Evolutionary conservation across 805 yeast genomes (phyloP).

Genomic region (Wickerhamomyces silvicola): DNA sequence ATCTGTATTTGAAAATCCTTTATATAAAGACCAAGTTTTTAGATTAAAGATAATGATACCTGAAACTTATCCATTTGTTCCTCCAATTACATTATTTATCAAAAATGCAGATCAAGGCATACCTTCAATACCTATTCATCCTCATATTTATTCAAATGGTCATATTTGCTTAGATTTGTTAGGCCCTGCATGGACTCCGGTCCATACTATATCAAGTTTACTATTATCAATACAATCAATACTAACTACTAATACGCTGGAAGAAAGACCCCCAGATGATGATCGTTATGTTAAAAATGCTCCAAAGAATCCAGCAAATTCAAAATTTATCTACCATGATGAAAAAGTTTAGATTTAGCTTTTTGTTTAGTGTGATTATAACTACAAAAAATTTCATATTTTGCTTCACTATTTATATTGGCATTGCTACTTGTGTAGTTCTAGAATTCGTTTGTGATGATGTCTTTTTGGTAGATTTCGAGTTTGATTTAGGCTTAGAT

Average conservation of each 20-base stretch:
- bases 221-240: slow-evolving; percentile 59
- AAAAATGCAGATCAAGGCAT: slow-evolving; percentile 6
- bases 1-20: slow-evolving; percentile 26
- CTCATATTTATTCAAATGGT: slow-evolving; percentile 71
- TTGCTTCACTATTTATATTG: no score
- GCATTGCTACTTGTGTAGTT: no score
- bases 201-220: slow-evolving; percentile 33
- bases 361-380: no score
- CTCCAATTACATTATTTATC: slow-evolving; percentile 54
- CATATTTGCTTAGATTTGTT: slow-evolving; percentile 68
- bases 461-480: no score
- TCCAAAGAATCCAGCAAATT: slow-evolving; percentile 48
- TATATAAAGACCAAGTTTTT: slow-evolving; percentile 33
- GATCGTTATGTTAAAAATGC: slow-evolving; percentile 41
- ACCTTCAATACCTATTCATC: slow-evolving; percentile 54
- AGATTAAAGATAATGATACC: slow-evolving; percentile 38
- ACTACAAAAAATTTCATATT: no score
- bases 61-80: slow-evolving; percentile 47
- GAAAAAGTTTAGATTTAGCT: slow-evolving; percentile 30
- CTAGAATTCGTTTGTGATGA: no score
- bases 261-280: slow-evolving; percentile 56
- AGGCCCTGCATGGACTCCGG: slow-evolving; percentile 34
- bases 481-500: no score
- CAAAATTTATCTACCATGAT: slow-evolving; percentile 53
- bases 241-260: slow-evolving; percentile 41